These are phyloP conservation scores for Penicillium brevicompactum DNA, from an alignment of 2,329 filamentous ascomycete species.

Conservation along the genomic window DNA sequence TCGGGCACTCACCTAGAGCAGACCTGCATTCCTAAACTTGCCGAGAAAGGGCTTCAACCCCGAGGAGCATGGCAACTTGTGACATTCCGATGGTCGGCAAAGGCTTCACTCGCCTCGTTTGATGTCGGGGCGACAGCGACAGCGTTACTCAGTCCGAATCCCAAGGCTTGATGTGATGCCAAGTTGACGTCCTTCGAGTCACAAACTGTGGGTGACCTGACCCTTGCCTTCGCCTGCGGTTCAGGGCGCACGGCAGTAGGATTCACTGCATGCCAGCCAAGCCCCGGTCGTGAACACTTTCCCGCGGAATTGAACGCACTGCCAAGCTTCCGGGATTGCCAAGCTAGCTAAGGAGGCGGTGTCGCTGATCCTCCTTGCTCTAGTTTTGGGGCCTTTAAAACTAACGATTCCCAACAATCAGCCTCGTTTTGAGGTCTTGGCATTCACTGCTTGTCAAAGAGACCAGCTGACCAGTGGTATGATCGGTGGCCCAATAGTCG, in stretches of 20 bases:
- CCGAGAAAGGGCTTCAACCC: background rate
- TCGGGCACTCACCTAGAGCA: constrained; percentile 1
- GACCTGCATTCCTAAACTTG: constrained; percentile 8
- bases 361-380: background rate
- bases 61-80: background rate
- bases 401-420: background rate
- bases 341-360: background rate
- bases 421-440: background rate
- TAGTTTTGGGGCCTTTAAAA: background rate
- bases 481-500: background rate
- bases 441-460: background rate
- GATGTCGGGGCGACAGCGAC: background rate
- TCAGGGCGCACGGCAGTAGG: background rate
- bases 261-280: constrained; percentile 6
- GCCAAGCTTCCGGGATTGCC: constrained; percentile 8
- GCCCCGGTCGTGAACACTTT: background rate
- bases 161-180: background rate
- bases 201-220: background rate
- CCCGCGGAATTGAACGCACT: background rate
- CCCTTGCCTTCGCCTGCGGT: background rate
- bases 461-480: background rate
- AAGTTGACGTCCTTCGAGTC: background rate
- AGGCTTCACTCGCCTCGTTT: constrained; percentile 16
- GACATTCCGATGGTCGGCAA: constrained; percentile 15
- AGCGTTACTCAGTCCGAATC: background rate